Conservation (phyloP, 2,329 filamentous ascomycete species). For the Pestalotiopsis sp. region DNA sequence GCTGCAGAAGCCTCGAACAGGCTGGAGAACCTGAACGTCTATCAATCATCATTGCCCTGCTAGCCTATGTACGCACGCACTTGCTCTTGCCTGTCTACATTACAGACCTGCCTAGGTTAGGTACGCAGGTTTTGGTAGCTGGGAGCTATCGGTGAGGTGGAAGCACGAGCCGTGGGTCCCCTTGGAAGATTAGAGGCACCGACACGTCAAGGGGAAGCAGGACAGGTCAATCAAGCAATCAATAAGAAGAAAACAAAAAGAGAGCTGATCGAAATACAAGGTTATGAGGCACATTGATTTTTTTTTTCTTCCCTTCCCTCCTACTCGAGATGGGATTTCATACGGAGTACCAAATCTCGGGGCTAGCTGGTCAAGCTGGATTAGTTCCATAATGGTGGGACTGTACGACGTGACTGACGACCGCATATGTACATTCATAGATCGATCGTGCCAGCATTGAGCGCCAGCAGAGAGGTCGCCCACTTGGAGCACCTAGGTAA, state of each 20-base stretch:
- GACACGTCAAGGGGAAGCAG: neutral
- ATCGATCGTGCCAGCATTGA: slow-evolving; percentile 8
- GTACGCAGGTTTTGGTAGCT: too few species aligned
- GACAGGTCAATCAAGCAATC: neutral
- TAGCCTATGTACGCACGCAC: neutral
- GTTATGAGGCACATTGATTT: neutral
- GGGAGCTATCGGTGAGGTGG: neutral
- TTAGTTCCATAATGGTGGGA: slow-evolving; percentile 11
- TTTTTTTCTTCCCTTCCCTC: neutral
- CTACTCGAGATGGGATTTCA: neutral
- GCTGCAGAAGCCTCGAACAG: slow-evolving; percentile 2
- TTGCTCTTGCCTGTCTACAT: too few species aligned
- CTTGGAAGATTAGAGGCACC: neutral
- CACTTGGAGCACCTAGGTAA: neutral
- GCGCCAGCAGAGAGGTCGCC: neutral
- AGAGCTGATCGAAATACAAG: neutral
- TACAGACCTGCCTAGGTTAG: too few species aligned
- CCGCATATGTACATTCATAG: neutral
- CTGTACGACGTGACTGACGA: slow-evolving; percentile 9
- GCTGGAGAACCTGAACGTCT: neutral
- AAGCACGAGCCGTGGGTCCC: neutral
- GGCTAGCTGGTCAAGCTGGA: neutral
- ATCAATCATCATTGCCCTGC: neutral
- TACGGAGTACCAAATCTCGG: neutral
- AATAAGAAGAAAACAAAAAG: neutral